These are phyloP conservation scores for Taphrina sp. DNA, from an alignment of 1,139 yeast species.

Conservation along the genomic window DNA sequence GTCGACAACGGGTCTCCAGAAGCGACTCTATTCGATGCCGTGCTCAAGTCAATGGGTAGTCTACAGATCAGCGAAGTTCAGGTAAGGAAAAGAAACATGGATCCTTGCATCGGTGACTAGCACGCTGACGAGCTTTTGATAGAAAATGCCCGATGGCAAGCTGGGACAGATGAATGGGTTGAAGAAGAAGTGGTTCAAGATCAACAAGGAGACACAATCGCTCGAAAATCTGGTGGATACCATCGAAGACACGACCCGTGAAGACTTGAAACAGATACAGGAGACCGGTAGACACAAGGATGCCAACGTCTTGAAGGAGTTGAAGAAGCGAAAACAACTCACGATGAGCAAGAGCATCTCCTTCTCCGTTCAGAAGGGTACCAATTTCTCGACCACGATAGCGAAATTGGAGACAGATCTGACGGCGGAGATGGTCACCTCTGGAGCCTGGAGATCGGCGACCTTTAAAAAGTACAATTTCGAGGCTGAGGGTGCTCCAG, in stretches of 20 bases:
- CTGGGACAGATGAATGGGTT: slow-evolving; percentile 98
- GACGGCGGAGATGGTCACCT: slow-evolving; percentile 80
- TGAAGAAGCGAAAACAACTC: slow-evolving; percentile 90
- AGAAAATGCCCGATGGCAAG: slow-evolving; percentile 65
- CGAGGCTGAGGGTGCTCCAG: slow-evolving; percentile 86
- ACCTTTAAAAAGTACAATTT: slow-evolving; percentile 94
- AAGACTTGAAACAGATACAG: slow-evolving; percentile 60
- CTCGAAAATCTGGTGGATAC: slow-evolving; percentile 55
- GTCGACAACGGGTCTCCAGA: slow-evolving; percentile 85
- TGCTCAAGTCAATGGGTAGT: slow-evolving; percentile 71
- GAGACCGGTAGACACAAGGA: slow-evolving; percentile 55
- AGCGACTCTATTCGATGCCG: slow-evolving; percentile 72
- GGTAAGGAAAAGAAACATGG: slow-evolving; percentile 29
- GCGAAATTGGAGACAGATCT: slow-evolving; percentile 85
- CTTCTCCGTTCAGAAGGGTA: slow-evolving; percentile 73
- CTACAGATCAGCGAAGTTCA: slow-evolving; percentile 80
- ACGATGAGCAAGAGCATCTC: slow-evolving; percentile 60
- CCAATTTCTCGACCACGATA: slow-evolving; percentile 77
- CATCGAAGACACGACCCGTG: slow-evolving; percentile 65
- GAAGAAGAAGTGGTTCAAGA: slow-evolving; percentile 81
- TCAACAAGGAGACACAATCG: slow-evolving; percentile 78
- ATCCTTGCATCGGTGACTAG: neutral
- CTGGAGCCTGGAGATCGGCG: slow-evolving; percentile 77
- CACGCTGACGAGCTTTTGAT: too few species aligned
- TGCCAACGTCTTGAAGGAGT: slow-evolving; percentile 70